Evolutionary conservation across 176 grass and related monocot species (phyloP).

Genomic region (Lolium multiflorum): DNA sequence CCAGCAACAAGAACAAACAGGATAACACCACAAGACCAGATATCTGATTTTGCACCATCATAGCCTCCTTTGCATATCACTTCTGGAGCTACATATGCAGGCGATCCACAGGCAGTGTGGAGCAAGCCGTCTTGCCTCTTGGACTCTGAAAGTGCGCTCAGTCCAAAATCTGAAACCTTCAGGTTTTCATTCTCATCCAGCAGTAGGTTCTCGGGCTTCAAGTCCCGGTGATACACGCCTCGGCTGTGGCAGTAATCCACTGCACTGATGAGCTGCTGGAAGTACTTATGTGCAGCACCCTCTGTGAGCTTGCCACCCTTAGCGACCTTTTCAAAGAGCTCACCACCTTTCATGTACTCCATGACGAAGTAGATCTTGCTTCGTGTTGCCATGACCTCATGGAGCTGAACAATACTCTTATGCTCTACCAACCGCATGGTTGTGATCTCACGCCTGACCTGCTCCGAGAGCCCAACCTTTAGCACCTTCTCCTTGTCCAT

Average conservation of each 20-base stretch:
- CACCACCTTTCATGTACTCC: constrained; percentile 82
- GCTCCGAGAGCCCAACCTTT: constrained; percentile 59
- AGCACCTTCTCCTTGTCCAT: constrained; percentile 72
- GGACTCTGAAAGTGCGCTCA: constrained; percentile 71
- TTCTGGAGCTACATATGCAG: constrained; percentile 90
- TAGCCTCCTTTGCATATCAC: constrained; percentile 72
- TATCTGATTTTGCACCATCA: constrained; percentile 85
- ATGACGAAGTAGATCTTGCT: constrained; percentile 86
- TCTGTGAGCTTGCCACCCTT: constrained; percentile 66
- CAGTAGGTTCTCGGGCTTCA: constrained; percentile 86
- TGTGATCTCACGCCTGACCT: constrained; percentile 82
- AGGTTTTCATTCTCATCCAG: constrained; percentile 77
- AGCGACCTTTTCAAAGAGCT: constrained; percentile 76
- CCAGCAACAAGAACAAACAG: constrained; percentile 76
- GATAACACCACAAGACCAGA: constrained; percentile 88
- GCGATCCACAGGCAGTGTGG: constrained; percentile 83
- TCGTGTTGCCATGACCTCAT: constrained; percentile 83
- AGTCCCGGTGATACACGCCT: constrained; percentile 79
- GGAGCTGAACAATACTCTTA: constrained; percentile 68
- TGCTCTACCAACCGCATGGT: constrained; percentile 68
- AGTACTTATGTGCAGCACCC: constrained; percentile 63
- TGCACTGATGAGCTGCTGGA: constrained; percentile 76
- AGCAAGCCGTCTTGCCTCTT: constrained; percentile 71
- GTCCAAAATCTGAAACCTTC: constrained; percentile 77
- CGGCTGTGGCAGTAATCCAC: constrained; percentile 77